Conservation (phyloP, 495 filamentous ascomycete genomes). For the Neurospora hispaniola region DNA sequence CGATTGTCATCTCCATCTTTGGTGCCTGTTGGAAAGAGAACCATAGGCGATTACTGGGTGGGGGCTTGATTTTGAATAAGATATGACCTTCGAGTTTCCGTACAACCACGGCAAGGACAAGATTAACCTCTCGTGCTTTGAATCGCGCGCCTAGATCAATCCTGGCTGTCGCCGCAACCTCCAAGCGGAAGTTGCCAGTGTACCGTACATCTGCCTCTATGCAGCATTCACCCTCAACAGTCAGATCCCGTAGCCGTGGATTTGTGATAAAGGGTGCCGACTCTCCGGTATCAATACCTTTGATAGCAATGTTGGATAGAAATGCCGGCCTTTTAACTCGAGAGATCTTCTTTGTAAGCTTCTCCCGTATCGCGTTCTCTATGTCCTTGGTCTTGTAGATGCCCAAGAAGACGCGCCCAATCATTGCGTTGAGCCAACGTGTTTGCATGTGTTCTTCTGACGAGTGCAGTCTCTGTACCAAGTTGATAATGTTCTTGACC, state of each 20-base stretch:
- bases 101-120: constrained; percentile 77
- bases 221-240: constrained; percentile 77
- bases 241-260: constrained; percentile 78
- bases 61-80: constrained; percentile 80
- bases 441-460: constrained; percentile 88
- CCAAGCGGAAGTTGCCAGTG: constrained; percentile 75
- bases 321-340: constrained; percentile 88
- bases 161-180: constrained; percentile 79
- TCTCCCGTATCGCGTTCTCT: constrained; percentile 65
- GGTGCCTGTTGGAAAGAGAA: constrained; percentile 86
- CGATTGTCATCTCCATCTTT: constrained; percentile 81
- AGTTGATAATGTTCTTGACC: constrained; percentile 68
- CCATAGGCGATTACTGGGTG: constrained; percentile 92
- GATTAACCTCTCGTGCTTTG: constrained; percentile 79
- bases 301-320: constrained; percentile 68
- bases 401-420: constrained; percentile 78
- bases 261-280: constrained; percentile 84
- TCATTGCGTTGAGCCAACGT: constrained; percentile 85
- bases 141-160: constrained; percentile 84
- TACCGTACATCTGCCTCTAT: constrained; percentile 82
- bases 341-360: constrained; percentile 94
- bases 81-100: constrained; percentile 79
- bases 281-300: constrained; percentile 76
- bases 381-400: constrained; percentile 75
- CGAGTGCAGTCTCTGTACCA: constrained; percentile 83